These are phyloP conservation scores for Breviolum minutum DNA, from an alignment of 73 alveolate species.

Conservation along the genomic window DNA sequence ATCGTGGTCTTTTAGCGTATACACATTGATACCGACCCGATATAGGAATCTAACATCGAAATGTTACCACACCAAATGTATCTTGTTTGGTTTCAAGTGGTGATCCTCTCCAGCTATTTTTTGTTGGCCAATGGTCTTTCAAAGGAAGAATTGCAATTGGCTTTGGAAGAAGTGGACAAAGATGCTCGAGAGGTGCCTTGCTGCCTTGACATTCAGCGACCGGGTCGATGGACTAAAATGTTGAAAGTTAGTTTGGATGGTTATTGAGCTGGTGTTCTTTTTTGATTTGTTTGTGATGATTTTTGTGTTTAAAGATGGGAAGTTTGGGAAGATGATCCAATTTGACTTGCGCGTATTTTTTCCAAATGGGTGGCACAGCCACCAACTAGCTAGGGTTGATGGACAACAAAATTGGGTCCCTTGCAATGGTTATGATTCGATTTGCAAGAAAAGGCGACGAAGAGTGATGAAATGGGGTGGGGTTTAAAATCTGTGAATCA, in stretches of 20 bases:
- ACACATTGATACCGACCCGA: not conserved
- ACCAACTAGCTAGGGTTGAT: too few species aligned
- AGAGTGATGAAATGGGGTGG: too few species aligned
- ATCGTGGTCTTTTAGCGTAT: not conserved
- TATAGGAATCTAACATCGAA: not conserved
- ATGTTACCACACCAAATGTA: not conserved
- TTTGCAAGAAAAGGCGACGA: too few species aligned
- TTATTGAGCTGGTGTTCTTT: too few species aligned
- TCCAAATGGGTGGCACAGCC: not conserved
- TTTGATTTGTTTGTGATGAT: too few species aligned
- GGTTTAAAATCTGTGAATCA: too few species aligned
- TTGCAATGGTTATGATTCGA: too few species aligned
- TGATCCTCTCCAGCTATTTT: not conserved
- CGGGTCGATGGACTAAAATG: too few species aligned
- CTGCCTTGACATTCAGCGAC: not conserved
- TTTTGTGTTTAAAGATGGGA: too few species aligned
- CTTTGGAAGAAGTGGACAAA: slow-evolving; percentile 71
- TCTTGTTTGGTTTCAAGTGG: not conserved
- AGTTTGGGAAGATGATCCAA: too few species aligned
- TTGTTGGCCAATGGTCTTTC: not conserved
- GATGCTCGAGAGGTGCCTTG: slow-evolving; percentile 47
- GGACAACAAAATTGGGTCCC: too few species aligned
- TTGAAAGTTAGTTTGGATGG: too few species aligned
- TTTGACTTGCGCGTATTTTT: not conserved
- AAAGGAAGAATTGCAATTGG: slow-evolving; percentile 68